These are phyloP conservation scores for Plantago lanceolata DNA, from an alignment of 305 asterid genomes.

Conservation along the genomic window DNA sequence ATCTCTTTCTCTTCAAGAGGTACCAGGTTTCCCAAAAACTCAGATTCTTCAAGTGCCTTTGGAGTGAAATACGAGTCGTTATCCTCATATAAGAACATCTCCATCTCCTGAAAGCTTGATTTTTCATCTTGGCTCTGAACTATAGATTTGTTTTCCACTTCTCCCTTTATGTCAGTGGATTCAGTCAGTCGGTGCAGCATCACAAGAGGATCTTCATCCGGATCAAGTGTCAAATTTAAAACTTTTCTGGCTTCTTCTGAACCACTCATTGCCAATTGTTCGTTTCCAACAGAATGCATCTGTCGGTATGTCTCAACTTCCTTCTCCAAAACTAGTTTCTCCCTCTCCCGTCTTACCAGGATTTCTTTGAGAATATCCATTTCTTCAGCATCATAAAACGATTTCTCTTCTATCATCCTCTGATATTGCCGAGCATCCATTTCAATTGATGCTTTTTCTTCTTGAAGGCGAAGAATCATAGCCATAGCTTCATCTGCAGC, in stretches of 20 bases:
- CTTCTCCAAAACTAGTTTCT: conserved; percentile 70
- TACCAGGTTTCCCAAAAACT: conserved; percentile 21
- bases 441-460: conserved; percentile 76
- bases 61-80: conserved; percentile 23
- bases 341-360: conserved; percentile 69
- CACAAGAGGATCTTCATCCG: conserved; percentile 40
- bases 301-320: conserved; percentile 68
- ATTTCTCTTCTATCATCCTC: conserved; percentile 79
- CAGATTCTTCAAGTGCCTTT: conserved; percentile 24
- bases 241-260: conserved; percentile 21
- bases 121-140: conserved; percentile 24
- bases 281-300: conserved; percentile 38
- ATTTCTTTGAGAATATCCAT: conserved; percentile 84
- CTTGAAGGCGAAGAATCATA: conserved; percentile 90
- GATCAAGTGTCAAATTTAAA: conserved; percentile 29
- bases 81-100: conserved; percentile 38
- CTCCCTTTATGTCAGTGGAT: conserved; percentile 36
- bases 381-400: conserved; percentile 87
- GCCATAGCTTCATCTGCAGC: conserved; percentile 99
- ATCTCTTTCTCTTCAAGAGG: conserved; percentile 20
- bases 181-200: conserved; percentile 37
- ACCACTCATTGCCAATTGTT: conserved; percentile 25
- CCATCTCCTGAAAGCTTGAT: conserved; percentile 37
- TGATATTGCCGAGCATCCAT: conserved; percentile 92
- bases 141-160: conserved; percentile 20